Evolutionary conservation across 768 basidiomycete species (phyloP), one percentile per base, ranked within the genome.

Genomic region (Hericium erinaceus): DNA sequence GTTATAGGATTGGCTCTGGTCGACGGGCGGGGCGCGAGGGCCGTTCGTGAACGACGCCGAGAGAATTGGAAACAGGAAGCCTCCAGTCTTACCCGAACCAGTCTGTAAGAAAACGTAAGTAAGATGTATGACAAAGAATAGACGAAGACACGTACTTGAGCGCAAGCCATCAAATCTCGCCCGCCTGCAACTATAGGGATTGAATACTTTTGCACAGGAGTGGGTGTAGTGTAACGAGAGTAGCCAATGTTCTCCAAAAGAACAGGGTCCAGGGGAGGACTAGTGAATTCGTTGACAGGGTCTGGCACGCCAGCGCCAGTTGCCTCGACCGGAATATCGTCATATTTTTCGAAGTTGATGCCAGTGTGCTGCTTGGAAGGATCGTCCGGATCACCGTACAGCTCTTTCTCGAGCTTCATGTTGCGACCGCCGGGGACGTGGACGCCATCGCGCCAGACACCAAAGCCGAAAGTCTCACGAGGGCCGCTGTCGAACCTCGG

Each of bases 331-430:
- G 97, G 97, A 68, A 99, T 99, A 70, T 98, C 95, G 73, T 97
- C 97, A 67, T 98, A 99, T 74, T 97, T 97, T 77, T 99, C 97
- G 69, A 99, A 99, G 77, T 99, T 99, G 76, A 99, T 98, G 61
- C 97, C 97, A 48, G 95, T 95, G 69, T 92, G 86, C 71, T 97
- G 89, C 69, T 90, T 91, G 58, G 83, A 84, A 22, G 87, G 82
- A 70, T 98, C 95, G 49, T 81, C 76, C 41, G 80, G 79, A 61
- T 95, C 94, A 56, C 97, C 97, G 65, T 87, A 99, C 40, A 99
- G 87, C 68, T 98, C 95, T 75, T 92, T 94, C 76, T 99, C 97
- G 64, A 95, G 79, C 64, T 94, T 86, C 68, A 76, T 74, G 76
- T 95, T 97, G 66, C 87, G 84, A 18, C 77, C 74, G 48, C 93